Evolutionary conservation across 108 stramenopile genomes (phyloP).

Genomic region (Cyclostephanos tholiformis): DNA sequence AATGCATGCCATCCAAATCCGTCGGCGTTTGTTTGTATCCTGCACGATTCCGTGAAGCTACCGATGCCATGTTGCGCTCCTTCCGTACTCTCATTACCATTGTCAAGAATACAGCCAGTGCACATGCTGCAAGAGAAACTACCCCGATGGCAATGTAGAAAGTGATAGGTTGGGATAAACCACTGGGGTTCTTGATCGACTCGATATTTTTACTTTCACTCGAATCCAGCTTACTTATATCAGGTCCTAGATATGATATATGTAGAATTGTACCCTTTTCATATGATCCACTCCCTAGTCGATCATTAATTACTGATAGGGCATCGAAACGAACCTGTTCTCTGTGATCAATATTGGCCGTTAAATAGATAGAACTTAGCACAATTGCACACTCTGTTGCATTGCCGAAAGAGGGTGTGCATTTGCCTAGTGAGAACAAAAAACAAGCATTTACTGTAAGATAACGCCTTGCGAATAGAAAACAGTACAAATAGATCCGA

Average conservation of each 20-base stretch:
- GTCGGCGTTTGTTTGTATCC: neutral
- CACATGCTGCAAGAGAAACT: slow-evolving; percentile 20
- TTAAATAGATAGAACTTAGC: slow-evolving; percentile 27
- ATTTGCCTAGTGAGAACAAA: slow-evolving; percentile 16
- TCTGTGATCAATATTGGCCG: slow-evolving; percentile 15
- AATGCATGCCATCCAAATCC: neutral
- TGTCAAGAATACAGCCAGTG: slow-evolving; percentile 14
- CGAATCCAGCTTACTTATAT: slow-evolving; percentile 2
- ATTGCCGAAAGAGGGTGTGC: slow-evolving; percentile 23
- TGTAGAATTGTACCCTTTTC: slow-evolving; percentile 18
- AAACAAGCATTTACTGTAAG: neutral
- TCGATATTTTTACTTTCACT: slow-evolving; percentile 8
- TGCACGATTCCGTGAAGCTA: neutral
- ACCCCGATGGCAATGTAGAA: slow-evolving; percentile 28
- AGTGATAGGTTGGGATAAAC: slow-evolving; percentile 3
- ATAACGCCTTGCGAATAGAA: slow-evolving; percentile 1
- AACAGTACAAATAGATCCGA: neutral
- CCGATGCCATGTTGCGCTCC: slow-evolving; percentile 23
- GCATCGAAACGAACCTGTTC: slow-evolving; percentile 17
- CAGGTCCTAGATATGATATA: slow-evolving; percentile 33
- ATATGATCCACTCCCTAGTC: slow-evolving; percentile 17
- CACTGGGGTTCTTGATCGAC: neutral
- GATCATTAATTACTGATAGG: slow-evolving; percentile 27
- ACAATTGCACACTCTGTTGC: slow-evolving; percentile 41
- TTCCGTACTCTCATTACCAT: slow-evolving; percentile 16